These are phyloP conservation scores for Geosmithia flava DNA, from an alignment of 2,329 filamentous ascomycete genomes.

Conservation along the genomic window DNA sequence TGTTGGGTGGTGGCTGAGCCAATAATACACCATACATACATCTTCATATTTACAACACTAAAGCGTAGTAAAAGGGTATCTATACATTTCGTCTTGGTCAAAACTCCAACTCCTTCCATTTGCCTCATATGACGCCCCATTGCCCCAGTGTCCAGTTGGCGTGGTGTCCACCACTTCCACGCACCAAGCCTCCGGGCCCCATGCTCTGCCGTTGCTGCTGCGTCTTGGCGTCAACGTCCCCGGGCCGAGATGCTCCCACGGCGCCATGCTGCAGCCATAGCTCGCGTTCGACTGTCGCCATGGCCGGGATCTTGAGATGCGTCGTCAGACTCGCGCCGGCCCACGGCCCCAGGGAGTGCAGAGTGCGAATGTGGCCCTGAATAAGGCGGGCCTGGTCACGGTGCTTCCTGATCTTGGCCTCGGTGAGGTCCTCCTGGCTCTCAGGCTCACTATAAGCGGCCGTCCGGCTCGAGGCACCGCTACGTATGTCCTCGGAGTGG, in stretches of 20 bases:
- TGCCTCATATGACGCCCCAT: slow-evolving; percentile 39
- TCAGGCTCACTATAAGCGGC: slow-evolving; percentile 7
- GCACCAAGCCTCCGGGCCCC: slow-evolving; percentile 37
- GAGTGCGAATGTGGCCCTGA: slow-evolving; percentile 48
- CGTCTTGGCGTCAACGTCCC: slow-evolving; percentile 45
- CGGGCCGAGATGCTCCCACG: slow-evolving; percentile 45
- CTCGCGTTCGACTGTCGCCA: slow-evolving; percentile 60
- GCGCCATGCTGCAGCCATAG: slow-evolving; percentile 57
- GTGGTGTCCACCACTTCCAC: slow-evolving; percentile 22
- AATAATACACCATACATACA: not conserved
- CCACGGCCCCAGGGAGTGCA: slow-evolving; percentile 64
- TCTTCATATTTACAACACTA: not conserved
- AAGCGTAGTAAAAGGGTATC: not conserved
- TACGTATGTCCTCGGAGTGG: slow-evolving; percentile 9
- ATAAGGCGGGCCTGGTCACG: slow-evolving; percentile 21
- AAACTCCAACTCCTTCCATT: not conserved
- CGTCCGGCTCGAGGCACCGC: not conserved
- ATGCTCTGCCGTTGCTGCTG: slow-evolving; percentile 50
- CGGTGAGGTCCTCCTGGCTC: slow-evolving; percentile 14
- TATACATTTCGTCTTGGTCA: not conserved
- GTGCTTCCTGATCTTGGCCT: slow-evolving; percentile 21
- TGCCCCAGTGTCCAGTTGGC: slow-evolving; percentile 49
- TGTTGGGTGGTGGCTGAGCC: not conserved
- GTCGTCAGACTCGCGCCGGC: slow-evolving; percentile 59
- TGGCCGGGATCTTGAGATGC: slow-evolving; percentile 54